Percentiles rank a stretch among this genome's conserved stretches.
These are phyloP conservation scores for Prunus yedoensis DNA, from an alignment of 331 rosid genomes.

Conservation along the genomic window DNA sequence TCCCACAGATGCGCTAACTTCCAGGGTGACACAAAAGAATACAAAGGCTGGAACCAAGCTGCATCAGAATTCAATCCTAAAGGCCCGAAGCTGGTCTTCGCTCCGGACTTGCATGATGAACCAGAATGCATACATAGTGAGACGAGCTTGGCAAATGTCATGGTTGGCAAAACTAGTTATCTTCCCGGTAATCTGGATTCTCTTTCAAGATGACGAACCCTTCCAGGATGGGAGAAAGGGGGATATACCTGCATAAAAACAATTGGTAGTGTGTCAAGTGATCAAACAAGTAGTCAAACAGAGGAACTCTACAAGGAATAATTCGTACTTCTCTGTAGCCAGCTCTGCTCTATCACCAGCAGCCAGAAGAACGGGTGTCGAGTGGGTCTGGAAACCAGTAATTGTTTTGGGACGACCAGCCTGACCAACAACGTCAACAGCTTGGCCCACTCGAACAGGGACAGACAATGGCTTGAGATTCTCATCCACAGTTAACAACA, in stretches of 20 bases:
- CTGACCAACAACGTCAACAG: constrained; percentile 96
- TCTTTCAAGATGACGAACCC: constrained; percentile 92
- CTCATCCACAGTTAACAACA: constrained; percentile 93
- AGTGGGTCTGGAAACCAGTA: constrained; percentile 95
- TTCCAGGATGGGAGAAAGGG: constrained; percentile 90
- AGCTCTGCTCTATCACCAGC: constrained; percentile 98
- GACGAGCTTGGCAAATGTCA: not conserved
- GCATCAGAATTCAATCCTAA: constrained; percentile 3
- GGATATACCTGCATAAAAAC: constrained; percentile 65
- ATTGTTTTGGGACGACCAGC: constrained; percentile 98
- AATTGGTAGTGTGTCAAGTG: not conserved
- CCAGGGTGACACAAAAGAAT: not conserved
- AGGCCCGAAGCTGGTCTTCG: not conserved
- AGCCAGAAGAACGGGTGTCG: constrained; percentile 95
- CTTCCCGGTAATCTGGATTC: constrained; percentile 90
- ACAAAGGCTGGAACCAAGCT: not conserved
- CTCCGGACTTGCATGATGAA: not conserved
- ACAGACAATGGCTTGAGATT: constrained; percentile 70
- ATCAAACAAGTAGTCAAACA: not conserved
- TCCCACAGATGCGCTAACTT: not conserved
- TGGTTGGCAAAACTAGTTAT: constrained; percentile 31
- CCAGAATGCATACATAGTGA: not conserved
- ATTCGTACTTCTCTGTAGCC: constrained; percentile 84
- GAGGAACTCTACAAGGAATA: not conserved
- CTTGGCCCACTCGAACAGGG: constrained; percentile 97